These are phyloP conservation scores for Solanum arcanum DNA, from an alignment of 257 asterid species.

Conservation along the genomic window DNA sequence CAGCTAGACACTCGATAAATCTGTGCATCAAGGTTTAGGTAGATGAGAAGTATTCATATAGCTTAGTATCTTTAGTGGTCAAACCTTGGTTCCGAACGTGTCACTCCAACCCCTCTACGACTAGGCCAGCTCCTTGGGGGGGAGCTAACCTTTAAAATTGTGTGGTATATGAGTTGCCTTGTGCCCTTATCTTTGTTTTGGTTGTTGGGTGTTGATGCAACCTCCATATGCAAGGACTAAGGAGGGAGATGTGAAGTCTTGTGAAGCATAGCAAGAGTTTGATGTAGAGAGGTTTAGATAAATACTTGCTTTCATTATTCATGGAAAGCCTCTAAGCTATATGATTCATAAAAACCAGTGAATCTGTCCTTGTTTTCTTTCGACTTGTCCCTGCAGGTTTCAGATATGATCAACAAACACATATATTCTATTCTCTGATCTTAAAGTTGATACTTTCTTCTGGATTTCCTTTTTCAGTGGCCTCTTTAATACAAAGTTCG, in stretches of 20 bases:
- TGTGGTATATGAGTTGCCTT: neutral
- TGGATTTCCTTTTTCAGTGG: neutral
- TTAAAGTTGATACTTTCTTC: neutral
- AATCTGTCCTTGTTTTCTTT: neutral
- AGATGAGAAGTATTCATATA: neutral
- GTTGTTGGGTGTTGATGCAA: neutral
- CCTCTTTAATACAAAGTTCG: neutral
- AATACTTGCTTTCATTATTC: neutral
- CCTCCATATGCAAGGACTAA: neutral
- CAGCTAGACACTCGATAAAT: neutral
- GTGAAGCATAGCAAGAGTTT: neutral
- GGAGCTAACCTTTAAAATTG: neutral
- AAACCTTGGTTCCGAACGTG: neutral
- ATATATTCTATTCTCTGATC: neutral
- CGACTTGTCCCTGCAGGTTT: neutral
- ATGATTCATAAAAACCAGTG: neutral
- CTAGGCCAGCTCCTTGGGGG: neutral
- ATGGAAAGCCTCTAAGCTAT: neutral
- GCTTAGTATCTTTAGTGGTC: neutral
- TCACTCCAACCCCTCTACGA: neutral
- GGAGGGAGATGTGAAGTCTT: neutral
- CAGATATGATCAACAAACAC: neutral
- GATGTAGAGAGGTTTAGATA: neutral
- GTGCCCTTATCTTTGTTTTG: neutral
- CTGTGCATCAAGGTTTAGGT: neutral